Evolutionary conservation across 768 basidiomycete genomes (phyloP), one percentile per base, ranked within the genome.

Genomic region (Russula virescens): DNA sequence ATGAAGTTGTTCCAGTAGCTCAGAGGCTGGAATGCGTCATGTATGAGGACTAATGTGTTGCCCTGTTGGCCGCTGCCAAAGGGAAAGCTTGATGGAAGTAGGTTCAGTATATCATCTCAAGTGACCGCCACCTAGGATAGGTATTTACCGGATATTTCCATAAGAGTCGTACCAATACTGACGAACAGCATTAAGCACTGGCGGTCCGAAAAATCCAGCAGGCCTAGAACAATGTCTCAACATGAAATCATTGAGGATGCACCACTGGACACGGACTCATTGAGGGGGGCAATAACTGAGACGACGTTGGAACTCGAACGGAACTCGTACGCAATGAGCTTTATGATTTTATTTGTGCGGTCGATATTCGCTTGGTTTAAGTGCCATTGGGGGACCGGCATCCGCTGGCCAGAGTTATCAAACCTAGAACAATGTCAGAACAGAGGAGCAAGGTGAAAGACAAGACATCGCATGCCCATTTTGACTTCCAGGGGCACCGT

Each of bases 121-220:
- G 63, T 50, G 23, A 13, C 28, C 19, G 31, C 28, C 18, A 18
- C 18, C 42, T 4, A 18, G 21, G 43, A 11, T 35, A 19, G n/a
- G 9, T 26, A 42, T 58, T 60, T 62, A 87, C 86, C 89, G 81
- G 69, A 90, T 86, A 66, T 81, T 89, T 40, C 83, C 83, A 67
- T 84, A 91, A 60, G 88, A 89, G 70, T 89, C 87, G n/a, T 73
- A 73, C 84, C 85, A 93, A 67, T 82, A 93, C 77, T 93, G 76
- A 28, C 60, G 71, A 4, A 79, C 77, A 4, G 78, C 82, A 43
- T 67, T 66, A 35, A 91, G 75, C 14, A 91, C 73, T 31, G 75
- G 75, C 19, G 68, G 57, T 10, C 85, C 82, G 62, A 81, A 70
- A 69, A 78, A 90, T 13, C 89, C 89, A 19, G 88, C 87, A 14